phyloP scores from a whole-genome alignment of 371 early-diverging fungal genomes.

The Mortierella sp. region DNA sequence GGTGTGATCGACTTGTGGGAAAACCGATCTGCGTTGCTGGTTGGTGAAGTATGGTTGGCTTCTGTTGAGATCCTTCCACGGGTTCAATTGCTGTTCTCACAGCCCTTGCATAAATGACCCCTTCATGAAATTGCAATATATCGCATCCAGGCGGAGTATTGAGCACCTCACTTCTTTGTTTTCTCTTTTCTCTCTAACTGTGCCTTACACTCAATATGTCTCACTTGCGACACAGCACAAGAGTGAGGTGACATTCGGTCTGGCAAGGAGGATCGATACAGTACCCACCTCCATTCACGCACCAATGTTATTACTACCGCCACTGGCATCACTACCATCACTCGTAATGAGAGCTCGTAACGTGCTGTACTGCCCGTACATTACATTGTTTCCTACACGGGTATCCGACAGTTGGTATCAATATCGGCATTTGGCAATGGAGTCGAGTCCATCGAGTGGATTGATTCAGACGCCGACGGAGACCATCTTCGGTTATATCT shows the following conservation, averaged over 20 bases:
- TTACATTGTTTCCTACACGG: no score
- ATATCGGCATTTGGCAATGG: no score
- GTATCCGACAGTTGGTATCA: no score
- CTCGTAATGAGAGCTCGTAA: no score
- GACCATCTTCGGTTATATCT: not conserved
- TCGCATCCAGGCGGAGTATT: not conserved
- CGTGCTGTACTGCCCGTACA: no score
- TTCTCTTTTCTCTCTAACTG: not conserved
- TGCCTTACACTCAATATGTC: not conserved
- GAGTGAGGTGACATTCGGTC: no score
- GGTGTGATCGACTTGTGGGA: not conserved
- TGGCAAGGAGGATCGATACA: no score
- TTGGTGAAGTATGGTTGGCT: no score
- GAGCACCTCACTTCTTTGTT: conserved; percentile 6
- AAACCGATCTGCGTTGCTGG: not conserved
- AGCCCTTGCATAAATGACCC: conserved; percentile 1
- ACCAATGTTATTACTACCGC: not conserved
- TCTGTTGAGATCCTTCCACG: not conserved
- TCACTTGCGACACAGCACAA: not conserved
- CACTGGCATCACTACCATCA: not conserved
- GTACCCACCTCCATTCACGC: no score
- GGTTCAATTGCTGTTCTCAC: conserved; percentile 4
- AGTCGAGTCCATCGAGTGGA: not conserved
- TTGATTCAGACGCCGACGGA: not conserved
- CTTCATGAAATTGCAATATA: not conserved